These are phyloP conservation scores for Rhizopogon rudus DNA, from an alignment of 768 basidiomycete genomes.

Conservation along the genomic window DNA sequence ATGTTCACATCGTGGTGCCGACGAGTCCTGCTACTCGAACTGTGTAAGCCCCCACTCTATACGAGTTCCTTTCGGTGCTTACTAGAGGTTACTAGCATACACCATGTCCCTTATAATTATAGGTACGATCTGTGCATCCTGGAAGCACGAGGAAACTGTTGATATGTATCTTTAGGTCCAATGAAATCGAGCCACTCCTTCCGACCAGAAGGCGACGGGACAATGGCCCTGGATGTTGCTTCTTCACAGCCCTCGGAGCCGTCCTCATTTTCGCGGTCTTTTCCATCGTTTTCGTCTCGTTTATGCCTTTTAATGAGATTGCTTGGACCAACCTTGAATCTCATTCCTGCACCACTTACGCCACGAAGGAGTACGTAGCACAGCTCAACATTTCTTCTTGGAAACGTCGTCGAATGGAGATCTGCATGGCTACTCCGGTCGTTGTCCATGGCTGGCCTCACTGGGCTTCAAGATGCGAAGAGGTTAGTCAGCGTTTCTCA, in stretches of 20 bases:
- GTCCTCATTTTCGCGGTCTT: background rate
- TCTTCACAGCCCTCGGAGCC: background rate
- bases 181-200: background rate
- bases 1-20: background rate
- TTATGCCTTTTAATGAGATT: background rate
- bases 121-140: background rate
- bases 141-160: background rate
- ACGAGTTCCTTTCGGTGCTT: too few relatives aligned
- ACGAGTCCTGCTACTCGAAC: background rate
- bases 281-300: background rate
- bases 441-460: slow-evolving; percentile 16
- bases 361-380: slow-evolving; percentile 24
- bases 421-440: slow-evolving; percentile 16
- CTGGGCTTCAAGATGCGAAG: slow-evolving; percentile 18
- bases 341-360: slow-evolving; percentile 22
- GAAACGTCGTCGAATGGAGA: slow-evolving; percentile 11
- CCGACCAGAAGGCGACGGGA: background rate
- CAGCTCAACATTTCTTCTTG: slow-evolving; percentile 25
- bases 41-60: background rate
- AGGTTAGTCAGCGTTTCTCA: slow-evolving; percentile 4
- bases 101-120: too few relatives aligned
- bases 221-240: background rate
- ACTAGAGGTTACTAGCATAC: background rate
- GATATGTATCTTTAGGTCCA: background rate
- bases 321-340: slow-evolving; percentile 12